Percentiles rank a stretch among this genome's conserved stretches.
Evolutionary conservation across 1,284 basidiomycete species (phyloP).

Genomic region (Macrocystidia cucumis): DNA sequence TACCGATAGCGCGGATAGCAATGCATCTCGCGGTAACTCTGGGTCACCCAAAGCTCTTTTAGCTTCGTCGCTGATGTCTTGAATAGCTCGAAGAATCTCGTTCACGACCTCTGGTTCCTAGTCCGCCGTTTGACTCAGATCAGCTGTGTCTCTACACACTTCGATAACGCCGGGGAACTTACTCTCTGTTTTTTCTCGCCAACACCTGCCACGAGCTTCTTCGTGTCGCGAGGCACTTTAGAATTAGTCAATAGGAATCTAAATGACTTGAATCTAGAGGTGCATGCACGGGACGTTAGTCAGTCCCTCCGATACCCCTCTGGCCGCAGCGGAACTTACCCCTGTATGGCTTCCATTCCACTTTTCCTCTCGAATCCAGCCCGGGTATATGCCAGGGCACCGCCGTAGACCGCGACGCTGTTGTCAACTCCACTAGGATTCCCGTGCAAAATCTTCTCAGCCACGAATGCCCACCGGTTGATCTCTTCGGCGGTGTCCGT

Average conservation of each 20-base stretch:
- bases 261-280: constrained; percentile 39
- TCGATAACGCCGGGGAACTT: constrained; percentile 17
- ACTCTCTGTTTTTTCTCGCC: constrained; percentile 64
- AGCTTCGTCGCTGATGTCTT: constrained; percentile 78
- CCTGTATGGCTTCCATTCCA: constrained; percentile 81
- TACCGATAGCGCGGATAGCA: constrained; percentile 57
- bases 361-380: constrained; percentile 70
- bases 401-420: constrained; percentile 89
- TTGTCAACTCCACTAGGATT: constrained; percentile 99
- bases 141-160: constrained; percentile 4
- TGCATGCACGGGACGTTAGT: constrained; percentile 8
- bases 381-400: constrained; percentile 87
- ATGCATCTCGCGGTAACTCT: constrained; percentile 53
- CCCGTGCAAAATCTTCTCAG: constrained; percentile 96
- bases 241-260: constrained; percentile 90
- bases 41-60: constrained; percentile 68
- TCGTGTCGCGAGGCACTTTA: constrained; percentile 88
- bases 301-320: constrained; percentile 10
- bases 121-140: constrained; percentile 4
- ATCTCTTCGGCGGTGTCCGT: constrained; percentile 63
- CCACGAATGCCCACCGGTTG: constrained; percentile 91
- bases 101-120: constrained; percentile 78
- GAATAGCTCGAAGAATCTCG: constrained; percentile 70
- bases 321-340: constrained; percentile 40
- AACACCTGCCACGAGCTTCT: constrained; percentile 89